phyloP scores from a whole-genome alignment of 2,329 filamentous ascomycete genomes.

The Fusarium chuoi region DNA sequence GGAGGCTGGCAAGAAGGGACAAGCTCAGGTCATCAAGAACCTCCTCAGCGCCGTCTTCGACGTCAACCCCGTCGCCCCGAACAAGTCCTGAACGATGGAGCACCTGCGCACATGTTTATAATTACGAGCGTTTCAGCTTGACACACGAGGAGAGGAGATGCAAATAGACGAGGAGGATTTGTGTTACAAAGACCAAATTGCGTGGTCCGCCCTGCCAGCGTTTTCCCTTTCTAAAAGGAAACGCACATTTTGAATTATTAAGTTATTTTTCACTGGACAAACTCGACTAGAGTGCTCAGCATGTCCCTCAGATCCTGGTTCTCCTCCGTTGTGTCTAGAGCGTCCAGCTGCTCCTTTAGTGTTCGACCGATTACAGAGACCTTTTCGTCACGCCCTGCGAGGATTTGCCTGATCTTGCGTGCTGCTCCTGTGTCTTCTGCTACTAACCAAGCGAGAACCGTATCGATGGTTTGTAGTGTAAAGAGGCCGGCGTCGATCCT shows the following conservation, averaged over 20 bases:
- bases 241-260: constrained; percentile 38
- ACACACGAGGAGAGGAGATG: constrained; percentile 1
- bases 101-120: constrained; percentile 11
- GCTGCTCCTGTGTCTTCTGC: constrained; percentile 86
- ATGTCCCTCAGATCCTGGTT: constrained; percentile 68
- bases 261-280: constrained; percentile 52
- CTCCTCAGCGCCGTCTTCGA: constrained; percentile 87
- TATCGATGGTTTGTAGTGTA: constrained; percentile 83
- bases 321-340: constrained; percentile 66
- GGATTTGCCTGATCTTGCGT: constrained; percentile 68
- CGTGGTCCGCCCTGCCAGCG: constrained; percentile 21
- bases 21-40: constrained; percentile 82
- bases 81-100: constrained; percentile 39
- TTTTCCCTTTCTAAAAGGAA: constrained; percentile 1
- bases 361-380: constrained; percentile 72
- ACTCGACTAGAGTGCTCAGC: constrained; percentile 63
- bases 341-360: constrained; percentile 69
- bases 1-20: constrained; percentile 80
- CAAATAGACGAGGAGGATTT: constrained; percentile 26
- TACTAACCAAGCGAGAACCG: constrained; percentile 87
- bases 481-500: constrained; percentile 87
- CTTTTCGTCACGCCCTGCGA: constrained; percentile 75
- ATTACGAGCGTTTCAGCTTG: constrained; percentile 26
- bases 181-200: constrained; percentile 32
- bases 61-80: constrained; percentile 74